phyloP scores from a whole-genome alignment of 441 rosid species.

The Brassica hybrid region DNA sequence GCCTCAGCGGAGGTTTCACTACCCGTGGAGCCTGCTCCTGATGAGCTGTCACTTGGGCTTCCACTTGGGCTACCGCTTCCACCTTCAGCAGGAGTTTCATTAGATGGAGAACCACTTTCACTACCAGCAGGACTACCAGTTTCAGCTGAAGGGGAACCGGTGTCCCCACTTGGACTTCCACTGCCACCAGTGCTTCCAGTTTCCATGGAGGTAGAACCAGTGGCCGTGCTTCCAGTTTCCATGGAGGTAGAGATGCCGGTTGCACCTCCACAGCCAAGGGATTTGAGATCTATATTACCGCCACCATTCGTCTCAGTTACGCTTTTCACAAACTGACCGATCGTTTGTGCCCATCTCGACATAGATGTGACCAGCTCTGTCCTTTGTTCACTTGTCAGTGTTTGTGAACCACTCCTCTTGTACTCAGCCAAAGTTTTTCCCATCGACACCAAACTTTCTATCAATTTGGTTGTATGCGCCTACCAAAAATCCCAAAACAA shows the following conservation, averaged over 20 bases:
- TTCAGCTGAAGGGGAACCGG: neutral
- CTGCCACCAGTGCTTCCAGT: neutral
- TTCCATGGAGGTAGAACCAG: neutral
- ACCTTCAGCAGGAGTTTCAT: neutral
- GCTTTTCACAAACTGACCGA: constrained; percentile 32
- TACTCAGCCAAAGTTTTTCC: constrained; percentile 35
- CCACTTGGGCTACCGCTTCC: neutral
- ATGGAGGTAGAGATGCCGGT: no score
- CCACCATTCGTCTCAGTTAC: constrained; percentile 27
- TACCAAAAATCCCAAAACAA: neutral
- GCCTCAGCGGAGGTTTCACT: neutral
- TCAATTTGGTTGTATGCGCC: constrained; percentile 29
- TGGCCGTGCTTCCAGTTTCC: neutral
- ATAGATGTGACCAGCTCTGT: constrained; percentile 15
- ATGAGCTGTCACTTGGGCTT: constrained; percentile 2
- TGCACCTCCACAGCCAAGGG: constrained; percentile 12
- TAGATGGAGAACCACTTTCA: neutral
- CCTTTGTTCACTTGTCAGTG: constrained; percentile 27
- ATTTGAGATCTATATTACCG: constrained; percentile 20
- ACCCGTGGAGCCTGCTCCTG: neutral
- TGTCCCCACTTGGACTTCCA: neutral
- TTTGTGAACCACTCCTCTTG: constrained; percentile 31
- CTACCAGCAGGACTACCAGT: neutral
- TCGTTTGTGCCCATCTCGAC: constrained; percentile 33
- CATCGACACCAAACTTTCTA: constrained; percentile 34